A percentile compares a stretch with the other conserved stretches of the same genome.
Evolutionary conservation across 176 grass and related monocot genomes (phyloP).

Genomic region (Aegilops bicornis): DNA sequence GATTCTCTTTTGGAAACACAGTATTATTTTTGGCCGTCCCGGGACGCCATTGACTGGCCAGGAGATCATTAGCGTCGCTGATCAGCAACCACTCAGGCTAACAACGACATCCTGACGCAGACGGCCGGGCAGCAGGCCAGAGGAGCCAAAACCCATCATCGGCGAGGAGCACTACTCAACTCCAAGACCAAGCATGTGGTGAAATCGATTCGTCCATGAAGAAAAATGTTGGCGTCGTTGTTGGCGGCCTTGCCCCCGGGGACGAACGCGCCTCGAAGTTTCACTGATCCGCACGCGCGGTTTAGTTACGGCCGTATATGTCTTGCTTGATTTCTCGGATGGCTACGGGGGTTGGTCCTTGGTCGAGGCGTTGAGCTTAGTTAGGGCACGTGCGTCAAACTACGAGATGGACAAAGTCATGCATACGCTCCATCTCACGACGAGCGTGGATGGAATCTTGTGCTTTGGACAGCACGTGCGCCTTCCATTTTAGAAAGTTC

Average conservation of each 20-base stretch:
- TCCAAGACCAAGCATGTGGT: neutral
- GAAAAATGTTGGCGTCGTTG: neutral
- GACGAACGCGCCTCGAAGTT: neutral
- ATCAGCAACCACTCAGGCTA: neutral
- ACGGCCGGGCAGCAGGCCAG: neutral
- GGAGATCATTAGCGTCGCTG: neutral
- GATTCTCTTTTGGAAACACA: neutral
- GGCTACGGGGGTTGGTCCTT: neutral
- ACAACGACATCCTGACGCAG: neutral
- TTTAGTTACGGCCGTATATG: neutral
- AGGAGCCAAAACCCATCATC: neutral
- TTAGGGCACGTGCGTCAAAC: slow-evolving; percentile 10
- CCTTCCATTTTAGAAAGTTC: neutral
- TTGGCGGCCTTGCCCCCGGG: neutral
- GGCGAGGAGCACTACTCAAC: neutral
- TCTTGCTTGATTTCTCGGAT: neutral
- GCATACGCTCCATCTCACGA: neutral
- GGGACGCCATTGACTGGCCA: neutral
- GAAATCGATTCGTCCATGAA: neutral
- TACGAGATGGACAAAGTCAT: neutral
- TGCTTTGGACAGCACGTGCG: neutral
- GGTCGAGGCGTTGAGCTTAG: neutral
- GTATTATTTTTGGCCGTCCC: too few relatives aligned
- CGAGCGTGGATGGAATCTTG: neutral
- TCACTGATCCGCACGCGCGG: neutral